Conservation (phyloP, 75 land plant genomes). For the Selaginella tamariscina region DNA sequence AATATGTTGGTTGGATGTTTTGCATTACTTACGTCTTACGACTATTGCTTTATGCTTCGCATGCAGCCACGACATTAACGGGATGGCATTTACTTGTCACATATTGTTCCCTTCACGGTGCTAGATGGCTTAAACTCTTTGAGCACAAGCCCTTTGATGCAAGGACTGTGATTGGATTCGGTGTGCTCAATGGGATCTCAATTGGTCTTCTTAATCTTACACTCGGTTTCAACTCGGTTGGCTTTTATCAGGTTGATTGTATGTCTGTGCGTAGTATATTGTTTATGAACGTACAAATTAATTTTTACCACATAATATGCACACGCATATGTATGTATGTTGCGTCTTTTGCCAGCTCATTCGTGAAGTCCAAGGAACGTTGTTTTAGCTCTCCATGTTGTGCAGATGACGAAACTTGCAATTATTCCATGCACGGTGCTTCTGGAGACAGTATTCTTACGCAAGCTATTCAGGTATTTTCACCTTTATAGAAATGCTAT, state of each 20-base stretch:
- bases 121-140: constrained; percentile 20
- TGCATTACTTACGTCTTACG: not conserved
- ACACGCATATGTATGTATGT: no score
- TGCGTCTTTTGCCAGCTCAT: not conserved
- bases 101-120: constrained; percentile 22
- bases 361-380: constrained; percentile 1
- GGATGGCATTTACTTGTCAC: constrained; percentile 27
- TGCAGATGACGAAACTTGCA: constrained; percentile 94
- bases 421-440: constrained; percentile 90
- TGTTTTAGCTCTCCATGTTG: not conserved
- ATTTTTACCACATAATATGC: no score
- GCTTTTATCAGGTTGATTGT: constrained; percentile 99
- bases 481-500: no score
- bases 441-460: constrained; percentile 69
- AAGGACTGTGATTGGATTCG: constrained; percentile 23
- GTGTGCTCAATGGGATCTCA: constrained; percentile 22
- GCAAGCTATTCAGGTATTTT: constrained; percentile 78
- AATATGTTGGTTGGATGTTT: no score
- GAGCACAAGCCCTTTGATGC: constrained; percentile 27
- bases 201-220: constrained; percentile 23
- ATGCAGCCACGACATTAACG: constrained; percentile 23
- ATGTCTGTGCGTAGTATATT: no score
- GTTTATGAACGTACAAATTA: no score
- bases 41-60: no score
- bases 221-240: constrained; percentile 62